These are phyloP conservation scores for Coix lacrymajobi DNA, from an alignment of 176 grass and related monocot genomes.

Conservation along the genomic window DNA sequence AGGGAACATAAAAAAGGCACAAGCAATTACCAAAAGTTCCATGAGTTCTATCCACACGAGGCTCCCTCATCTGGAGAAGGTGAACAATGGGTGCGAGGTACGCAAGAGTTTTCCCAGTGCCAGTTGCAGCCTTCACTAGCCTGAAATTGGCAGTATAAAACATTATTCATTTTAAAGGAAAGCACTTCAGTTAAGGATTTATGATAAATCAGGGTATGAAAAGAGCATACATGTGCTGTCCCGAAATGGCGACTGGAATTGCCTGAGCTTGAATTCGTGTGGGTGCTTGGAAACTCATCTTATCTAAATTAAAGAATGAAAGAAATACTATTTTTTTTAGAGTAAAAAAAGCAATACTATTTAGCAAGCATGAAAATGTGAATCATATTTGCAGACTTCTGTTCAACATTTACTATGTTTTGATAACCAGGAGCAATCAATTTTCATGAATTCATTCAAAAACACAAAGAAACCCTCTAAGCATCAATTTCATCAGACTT, in stretches of 20 bases:
- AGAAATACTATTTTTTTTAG: background rate
- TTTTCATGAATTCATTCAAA: background rate
- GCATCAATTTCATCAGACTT: background rate
- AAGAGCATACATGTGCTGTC: conserved; percentile 73
- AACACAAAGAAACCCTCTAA: background rate
- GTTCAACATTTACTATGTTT: background rate
- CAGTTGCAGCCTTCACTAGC: conserved; percentile 93
- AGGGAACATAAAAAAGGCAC: background rate
- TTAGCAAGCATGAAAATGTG: conserved; percentile 2
- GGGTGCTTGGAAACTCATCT: conserved; percentile 79
- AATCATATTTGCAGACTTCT: background rate
- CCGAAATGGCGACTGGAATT: conserved; percentile 71
- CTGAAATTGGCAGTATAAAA: conserved; percentile 37
- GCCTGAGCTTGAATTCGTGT: conserved; percentile 86
- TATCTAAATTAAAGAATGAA: conserved; percentile 50
- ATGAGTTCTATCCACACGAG: conserved; percentile 67
- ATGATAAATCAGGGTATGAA: background rate
- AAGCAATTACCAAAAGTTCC: conserved; percentile 75
- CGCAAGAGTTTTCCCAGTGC: conserved; percentile 84
- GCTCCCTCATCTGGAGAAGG: conserved; percentile 81
- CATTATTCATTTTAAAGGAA: background rate
- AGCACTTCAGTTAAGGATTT: background rate
- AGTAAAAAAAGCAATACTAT: background rate
- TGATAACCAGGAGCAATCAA: background rate
- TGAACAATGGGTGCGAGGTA: conserved; percentile 91